Conservation (phyloP, 1,284 basidiomycete species). For the Ustilago bromivora region DNA sequence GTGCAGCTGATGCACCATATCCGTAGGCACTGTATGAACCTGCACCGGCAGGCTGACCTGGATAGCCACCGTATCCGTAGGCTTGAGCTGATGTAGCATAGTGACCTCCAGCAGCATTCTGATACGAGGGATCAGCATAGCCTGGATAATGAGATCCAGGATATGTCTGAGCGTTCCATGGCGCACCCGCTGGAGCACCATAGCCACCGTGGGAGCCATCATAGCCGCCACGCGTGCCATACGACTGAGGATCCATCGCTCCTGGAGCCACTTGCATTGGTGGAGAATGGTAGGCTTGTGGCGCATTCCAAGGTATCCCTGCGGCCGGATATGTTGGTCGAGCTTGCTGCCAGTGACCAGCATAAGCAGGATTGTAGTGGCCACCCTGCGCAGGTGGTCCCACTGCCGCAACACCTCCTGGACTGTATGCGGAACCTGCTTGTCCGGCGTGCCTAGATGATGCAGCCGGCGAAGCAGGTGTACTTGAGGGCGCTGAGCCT, state of each 20-base stretch:
- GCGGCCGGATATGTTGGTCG: conserved; percentile 8
- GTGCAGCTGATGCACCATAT: conserved; percentile 16
- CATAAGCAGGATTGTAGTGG: conserved; percentile 49
- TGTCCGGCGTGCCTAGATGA: conserved; percentile 6
- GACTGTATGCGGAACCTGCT: conserved; percentile 15
- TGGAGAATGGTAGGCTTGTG: conserved; percentile 19
- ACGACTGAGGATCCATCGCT: conserved; percentile 5
- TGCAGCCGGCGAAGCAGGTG: conserved; percentile 29
- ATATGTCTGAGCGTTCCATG: conserved; percentile 24
- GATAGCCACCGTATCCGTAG: conserved; percentile 15
- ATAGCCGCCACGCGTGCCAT: conserved; percentile 20
- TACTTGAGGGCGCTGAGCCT: conserved; percentile 19
- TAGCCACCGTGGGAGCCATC: conserved; percentile 17
- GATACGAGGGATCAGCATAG: conserved; percentile 12
- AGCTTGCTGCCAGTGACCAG: conserved; percentile 41
- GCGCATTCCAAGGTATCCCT: conserved; percentile 19
- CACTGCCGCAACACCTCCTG: conserved; percentile 18
- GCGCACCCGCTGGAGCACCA: conserved; percentile 6
- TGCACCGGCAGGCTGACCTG: conserved; percentile 8
- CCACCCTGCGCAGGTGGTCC: conserved; percentile 18
- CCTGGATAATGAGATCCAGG: conserved; percentile 38
- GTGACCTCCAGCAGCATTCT: conserved; percentile 9
- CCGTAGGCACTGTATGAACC: conserved; percentile 32
- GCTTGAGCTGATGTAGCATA: conserved; percentile 18
- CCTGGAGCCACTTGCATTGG: conserved; percentile 33